Percentiles rank a stretch among this genome's conserved stretches.
Evolutionary conservation across 179 eudicot species (phyloP).

Genomic region (Corrigiola litoralis): DNA sequence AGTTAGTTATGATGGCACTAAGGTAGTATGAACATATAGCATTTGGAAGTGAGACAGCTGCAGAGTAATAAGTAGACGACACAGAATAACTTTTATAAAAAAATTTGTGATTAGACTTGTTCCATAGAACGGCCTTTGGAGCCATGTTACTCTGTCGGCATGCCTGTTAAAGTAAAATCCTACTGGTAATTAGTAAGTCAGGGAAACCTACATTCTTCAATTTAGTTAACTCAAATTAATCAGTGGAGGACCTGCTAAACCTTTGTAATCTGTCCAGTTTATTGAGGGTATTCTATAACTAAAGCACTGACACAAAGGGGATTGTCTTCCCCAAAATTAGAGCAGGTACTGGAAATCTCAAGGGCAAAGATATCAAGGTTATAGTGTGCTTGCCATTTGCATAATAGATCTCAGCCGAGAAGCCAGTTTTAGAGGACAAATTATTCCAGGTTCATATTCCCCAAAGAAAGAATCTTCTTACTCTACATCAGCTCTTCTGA

Average conservation of each 20-base stretch:
- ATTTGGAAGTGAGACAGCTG: no score
- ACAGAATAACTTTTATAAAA: no score
- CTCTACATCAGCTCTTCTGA: not conserved
- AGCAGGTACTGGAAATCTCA: not conserved
- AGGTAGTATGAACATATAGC: no score
- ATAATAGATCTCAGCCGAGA: not conserved
- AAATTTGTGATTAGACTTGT: no score
- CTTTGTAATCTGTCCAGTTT: not conserved
- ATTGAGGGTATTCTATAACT: not conserved
- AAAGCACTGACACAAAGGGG: not conserved
- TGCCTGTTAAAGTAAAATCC: no score
- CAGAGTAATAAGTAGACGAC: no score
- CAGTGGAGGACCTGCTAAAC: no score
- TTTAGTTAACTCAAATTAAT: no score
- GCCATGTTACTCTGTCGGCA: no score
- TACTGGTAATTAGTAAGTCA: no score
- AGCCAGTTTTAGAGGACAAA: not conserved
- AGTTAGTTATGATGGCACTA: no score
- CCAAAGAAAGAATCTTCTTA: not conserved
- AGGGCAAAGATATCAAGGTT: not conserved
- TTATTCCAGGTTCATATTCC: not conserved
- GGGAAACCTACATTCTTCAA: no score
- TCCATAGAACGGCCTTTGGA: not conserved
- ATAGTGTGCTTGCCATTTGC: not conserved
- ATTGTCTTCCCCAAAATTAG: not conserved